Conservation (phyloP, 2,329 filamentous ascomycete species). For the Didymella lethalis region DNA sequence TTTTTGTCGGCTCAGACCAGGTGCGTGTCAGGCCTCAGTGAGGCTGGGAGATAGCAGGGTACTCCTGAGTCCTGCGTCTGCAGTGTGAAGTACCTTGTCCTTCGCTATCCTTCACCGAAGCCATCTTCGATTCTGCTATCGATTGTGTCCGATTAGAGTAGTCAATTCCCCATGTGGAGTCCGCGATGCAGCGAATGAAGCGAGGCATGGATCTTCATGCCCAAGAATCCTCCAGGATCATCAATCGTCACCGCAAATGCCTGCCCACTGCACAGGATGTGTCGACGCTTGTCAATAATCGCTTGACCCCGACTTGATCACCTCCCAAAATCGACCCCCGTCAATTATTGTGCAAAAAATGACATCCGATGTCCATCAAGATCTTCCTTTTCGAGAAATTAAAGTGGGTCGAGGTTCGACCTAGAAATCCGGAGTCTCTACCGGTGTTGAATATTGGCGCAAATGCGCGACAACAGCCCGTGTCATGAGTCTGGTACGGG, state of each 20-base stretch:
- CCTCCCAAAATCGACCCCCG: not conserved
- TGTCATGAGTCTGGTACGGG: conserved; percentile 5
- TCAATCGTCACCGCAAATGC: not conserved
- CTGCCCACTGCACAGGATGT: not conserved
- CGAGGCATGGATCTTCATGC: not conserved
- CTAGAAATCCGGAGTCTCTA: conserved; percentile 3
- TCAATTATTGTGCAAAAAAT: conserved; percentile 2
- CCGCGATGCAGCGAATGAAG: not conserved
- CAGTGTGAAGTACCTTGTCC: conserved; percentile 1
- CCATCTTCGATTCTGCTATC: not conserved
- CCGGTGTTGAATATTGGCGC: conserved; percentile 2
- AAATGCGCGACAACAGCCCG: not conserved
- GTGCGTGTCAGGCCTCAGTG: not conserved
- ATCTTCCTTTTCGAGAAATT: not conserved
- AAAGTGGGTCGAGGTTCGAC: not conserved
- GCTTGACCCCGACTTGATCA: not conserved
- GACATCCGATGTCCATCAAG: not conserved
- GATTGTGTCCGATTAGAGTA: not conserved
- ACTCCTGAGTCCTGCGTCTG: not conserved
- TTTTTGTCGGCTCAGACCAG: conserved; percentile 4
- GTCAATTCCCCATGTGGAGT: not conserved
- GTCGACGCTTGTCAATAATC: not conserved
- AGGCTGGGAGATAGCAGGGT: not conserved
- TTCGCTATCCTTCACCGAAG: not conserved
- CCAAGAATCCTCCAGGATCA: conserved; percentile 1